phyloP scores from a whole-genome alignment of 225 moss, liverwort and hornwort species.

The Pseudoscleropodium purum region DNA sequence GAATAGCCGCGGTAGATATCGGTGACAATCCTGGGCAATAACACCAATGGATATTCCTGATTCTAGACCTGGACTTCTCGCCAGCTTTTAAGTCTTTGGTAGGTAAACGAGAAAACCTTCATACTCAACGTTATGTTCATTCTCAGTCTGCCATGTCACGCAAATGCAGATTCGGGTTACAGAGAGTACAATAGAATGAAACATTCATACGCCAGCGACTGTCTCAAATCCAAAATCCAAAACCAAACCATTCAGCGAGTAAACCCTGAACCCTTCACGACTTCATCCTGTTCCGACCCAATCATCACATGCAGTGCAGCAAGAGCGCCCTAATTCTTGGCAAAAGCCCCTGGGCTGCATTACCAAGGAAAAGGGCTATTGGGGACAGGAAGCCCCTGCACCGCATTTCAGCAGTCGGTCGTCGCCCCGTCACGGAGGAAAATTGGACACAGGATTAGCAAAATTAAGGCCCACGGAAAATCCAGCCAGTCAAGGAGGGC shows the following conservation, averaged over 20 bases:
- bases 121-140: conserved; percentile 5
- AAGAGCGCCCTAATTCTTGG: neutral
- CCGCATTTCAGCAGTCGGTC: neutral
- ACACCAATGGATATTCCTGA: neutral
- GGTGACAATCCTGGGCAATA: neutral
- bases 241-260: neutral
- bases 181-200: neutral
- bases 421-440: neutral
- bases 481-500: neutral
- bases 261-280: conserved; percentile 9
- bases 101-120: conserved; percentile 2
- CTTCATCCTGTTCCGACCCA: neutral
- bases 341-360: neutral
- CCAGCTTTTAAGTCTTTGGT: conserved; percentile 6
- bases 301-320: neutral
- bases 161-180: conserved; percentile 9
- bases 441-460: neutral
- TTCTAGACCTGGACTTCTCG: conserved; percentile 9
- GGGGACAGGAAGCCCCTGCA: neutral
- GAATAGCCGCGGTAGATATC: neutral
- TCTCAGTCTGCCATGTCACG: conserved; percentile 18
- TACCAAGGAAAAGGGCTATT: neutral
- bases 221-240: neutral
- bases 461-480: neutral
- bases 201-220: neutral